Conservation (phyloP, 1,284 basidiomycete species). For the Butyriboletus appendiculatus region DNA sequence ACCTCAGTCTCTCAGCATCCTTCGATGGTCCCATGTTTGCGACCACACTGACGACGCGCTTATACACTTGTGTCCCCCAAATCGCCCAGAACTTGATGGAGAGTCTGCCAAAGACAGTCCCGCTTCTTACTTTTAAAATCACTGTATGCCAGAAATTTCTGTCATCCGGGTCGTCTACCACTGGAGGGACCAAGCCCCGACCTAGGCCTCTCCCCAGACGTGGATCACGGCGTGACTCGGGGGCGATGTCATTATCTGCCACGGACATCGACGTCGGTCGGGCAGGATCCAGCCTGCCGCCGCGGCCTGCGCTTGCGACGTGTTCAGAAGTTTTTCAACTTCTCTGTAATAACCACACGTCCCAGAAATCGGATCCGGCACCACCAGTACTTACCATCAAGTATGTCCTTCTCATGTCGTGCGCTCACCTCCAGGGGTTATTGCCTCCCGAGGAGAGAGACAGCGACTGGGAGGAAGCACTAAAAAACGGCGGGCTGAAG, state of each 20-base stretch:
- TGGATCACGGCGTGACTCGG: conserved; percentile 15
- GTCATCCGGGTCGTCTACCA: conserved; percentile 22
- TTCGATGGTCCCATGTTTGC: conserved; percentile 53
- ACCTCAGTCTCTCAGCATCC: conserved; percentile 48
- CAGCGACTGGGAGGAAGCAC: conserved; percentile 42
- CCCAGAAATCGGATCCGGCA: conserved; percentile 29
- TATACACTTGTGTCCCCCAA: conserved; percentile 41
- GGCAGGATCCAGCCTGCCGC: conserved; percentile 17
- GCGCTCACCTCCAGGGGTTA: conserved; percentile 44
- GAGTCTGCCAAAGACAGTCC: conserved; percentile 40
- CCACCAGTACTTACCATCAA: conserved; percentile 36
- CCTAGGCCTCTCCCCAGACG: conserved; percentile 40
- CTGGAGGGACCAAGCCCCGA: conserved; percentile 21
- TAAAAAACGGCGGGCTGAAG: conserved; percentile 21
- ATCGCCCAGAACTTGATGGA: conserved; percentile 42
- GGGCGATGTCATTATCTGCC: background rate
- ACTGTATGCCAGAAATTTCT: conserved; percentile 49
- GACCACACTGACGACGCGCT: conserved; percentile 46
- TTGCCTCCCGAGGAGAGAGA: conserved; percentile 39
- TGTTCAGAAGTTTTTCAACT: conserved; percentile 21
- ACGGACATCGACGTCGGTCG: conserved; percentile 12
- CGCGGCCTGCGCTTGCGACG: conserved; percentile 13
- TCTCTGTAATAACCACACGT: conserved; percentile 24
- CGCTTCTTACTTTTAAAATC: conserved; percentile 49
- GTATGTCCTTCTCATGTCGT: conserved; percentile 49